Conservation (phyloP, 2,329 filamentous ascomycete genomes). For the Zymoseptoria tritici region DNA sequence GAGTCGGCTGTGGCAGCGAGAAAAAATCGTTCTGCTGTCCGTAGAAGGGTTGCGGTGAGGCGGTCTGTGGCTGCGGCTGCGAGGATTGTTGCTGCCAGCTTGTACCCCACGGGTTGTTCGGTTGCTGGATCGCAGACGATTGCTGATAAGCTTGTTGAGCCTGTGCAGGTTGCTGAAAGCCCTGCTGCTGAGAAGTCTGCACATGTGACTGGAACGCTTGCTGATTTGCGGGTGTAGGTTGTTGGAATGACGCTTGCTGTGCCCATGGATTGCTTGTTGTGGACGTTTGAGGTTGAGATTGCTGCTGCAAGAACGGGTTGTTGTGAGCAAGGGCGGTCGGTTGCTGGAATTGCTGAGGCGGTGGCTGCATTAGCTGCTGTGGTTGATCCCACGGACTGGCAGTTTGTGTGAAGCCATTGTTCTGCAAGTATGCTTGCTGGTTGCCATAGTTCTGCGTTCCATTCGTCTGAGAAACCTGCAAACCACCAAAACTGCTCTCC, state of each 20-base stretch:
- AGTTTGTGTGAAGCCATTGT: conserved; percentile 14
- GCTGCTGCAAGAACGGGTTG: conserved; percentile 35
- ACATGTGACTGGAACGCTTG: neutral
- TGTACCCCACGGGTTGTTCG: conserved; percentile 15
- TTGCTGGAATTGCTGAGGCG: conserved; percentile 20
- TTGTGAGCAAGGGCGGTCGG: conserved; percentile 45
- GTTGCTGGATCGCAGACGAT: conserved; percentile 2
- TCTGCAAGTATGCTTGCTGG: conserved; percentile 20
- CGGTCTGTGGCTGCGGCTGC: conserved; percentile 18
- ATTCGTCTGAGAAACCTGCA: conserved; percentile 51
- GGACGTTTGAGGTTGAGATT: conserved; percentile 32
- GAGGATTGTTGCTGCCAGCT: conserved; percentile 19
- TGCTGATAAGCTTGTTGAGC: neutral
- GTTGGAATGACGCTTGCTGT: conserved; percentile 16
- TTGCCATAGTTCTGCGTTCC: conserved; percentile 14
- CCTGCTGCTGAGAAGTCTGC: neutral
- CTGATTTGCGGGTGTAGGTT: conserved; percentile 3
- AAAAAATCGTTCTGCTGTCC: conserved; percentile 25
- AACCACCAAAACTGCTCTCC: conserved; percentile 54
- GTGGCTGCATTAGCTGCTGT: conserved; percentile 20
- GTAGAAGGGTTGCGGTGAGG: conserved; percentile 22
- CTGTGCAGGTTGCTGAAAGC: neutral
- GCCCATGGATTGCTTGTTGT: conserved; percentile 36
- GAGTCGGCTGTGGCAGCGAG: conserved; percentile 16
- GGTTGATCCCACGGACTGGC: conserved; percentile 26